Base-by-base conservation (phyloP, 768 basidiomycete genomes). In the Neoboletus subvelutipes region DNA sequence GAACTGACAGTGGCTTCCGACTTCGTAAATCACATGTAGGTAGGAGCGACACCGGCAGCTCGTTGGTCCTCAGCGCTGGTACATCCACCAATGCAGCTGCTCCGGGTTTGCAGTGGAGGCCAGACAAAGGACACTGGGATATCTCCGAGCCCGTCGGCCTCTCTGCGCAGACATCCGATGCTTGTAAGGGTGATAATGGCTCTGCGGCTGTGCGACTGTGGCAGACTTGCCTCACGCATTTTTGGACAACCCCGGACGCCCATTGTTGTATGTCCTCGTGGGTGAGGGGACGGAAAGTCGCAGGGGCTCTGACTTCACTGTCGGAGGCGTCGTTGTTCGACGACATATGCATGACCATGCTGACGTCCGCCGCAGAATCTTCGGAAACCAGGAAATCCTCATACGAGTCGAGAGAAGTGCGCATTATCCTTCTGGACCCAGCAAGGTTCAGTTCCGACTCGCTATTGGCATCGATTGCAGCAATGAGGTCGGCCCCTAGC, bases 391-490 rank as follows among this genome's bases (percentile, higher is more conserved):
- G 39, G 36, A 52, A 45, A 17, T 61, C 56, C 18, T 57, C 50
- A 24, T 56, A 53, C 12, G 48, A n/a, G 46, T 55, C 47, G 17
- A 54, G 46, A 18, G 59, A 52, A 1, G 42, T 15, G 33, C 2
- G 15, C 3, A 13, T 31, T 8, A 33, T 42, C 40, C 49, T 58
- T 45, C 39, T 36, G 33, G 42, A 8, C 26, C 22, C 36, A 24
- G 28, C 36, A 26, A 65, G 54, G 37, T 66, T 63, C 7, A 70
- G 34, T 13, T 29, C 68, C 1, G 64, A 60, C 40, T 68, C 67
- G 57, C 63, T 67, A 24, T 68, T 67, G 36, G 68, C 60, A 39
- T 68, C 64, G 33, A 68, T 60, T 4, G 67, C 67, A 6, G 68
- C 67, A 13, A 68, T 63, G 33, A 68, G 68, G 37, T 68, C 68